These are phyloP conservation scores for Physcomitrium patens DNA, from an alignment of 225 moss, liverwort and hornwort species.

Conservation along the genomic window DNA sequence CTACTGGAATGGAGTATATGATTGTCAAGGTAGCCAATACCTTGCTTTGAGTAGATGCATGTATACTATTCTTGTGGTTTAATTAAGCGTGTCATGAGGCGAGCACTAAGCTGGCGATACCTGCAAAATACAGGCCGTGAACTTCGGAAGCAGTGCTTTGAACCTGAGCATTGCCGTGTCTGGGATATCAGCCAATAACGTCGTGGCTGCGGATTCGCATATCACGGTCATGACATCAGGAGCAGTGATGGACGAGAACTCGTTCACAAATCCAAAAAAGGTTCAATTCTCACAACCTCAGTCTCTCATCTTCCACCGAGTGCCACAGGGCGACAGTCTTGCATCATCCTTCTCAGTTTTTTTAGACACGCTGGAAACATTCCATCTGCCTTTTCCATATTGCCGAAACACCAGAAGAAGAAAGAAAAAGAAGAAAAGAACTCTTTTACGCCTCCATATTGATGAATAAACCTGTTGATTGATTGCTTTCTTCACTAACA, in stretches of 20 bases:
- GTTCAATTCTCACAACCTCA: slow-evolving; percentile 25
- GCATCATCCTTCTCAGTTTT: neutral
- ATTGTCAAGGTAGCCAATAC: slow-evolving; percentile 63
- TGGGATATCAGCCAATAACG: slow-evolving; percentile 40
- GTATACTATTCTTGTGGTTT: neutral
- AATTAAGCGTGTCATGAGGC: neutral
- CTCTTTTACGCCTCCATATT: too few species aligned
- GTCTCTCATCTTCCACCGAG: too few species aligned
- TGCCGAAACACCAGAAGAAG: too few species aligned
- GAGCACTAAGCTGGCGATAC: slow-evolving; percentile 1
- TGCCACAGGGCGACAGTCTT: too few species aligned
- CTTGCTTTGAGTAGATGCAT: neutral
- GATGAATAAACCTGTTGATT: too few species aligned
- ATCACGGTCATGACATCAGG: slow-evolving; percentile 64
- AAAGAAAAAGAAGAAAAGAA: too few species aligned
- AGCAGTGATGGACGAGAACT: slow-evolving; percentile 74
- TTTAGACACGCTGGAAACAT: neutral
- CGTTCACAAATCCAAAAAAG: slow-evolving; percentile 70
- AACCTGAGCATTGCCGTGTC: slow-evolving; percentile 52
- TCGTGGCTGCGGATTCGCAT: slow-evolving; percentile 54
- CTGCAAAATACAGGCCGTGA: slow-evolving; percentile 68
- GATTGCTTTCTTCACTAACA: neutral
- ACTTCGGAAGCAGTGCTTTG: slow-evolving; percentile 57
- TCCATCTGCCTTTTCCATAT: too few species aligned
- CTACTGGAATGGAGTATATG: slow-evolving; percentile 43